These are phyloP conservation scores for Aspergillus incahuasiensis DNA, from an alignment of 495 filamentous ascomycete species.

Conservation along the genomic window DNA sequence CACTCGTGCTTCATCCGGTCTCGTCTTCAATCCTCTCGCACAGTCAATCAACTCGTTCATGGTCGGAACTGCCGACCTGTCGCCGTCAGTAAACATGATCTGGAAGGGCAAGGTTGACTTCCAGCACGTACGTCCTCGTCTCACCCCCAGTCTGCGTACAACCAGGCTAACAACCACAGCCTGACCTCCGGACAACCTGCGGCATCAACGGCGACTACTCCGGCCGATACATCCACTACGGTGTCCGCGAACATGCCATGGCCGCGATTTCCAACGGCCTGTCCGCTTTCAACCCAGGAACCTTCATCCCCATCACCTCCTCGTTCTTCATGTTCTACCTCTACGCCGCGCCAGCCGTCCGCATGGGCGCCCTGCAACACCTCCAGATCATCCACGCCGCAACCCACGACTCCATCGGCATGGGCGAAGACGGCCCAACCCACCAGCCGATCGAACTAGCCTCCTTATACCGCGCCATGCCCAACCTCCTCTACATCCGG, in stretches of 20 bases:
- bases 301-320: conserved; percentile 49
- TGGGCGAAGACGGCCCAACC: conserved; percentile 57
- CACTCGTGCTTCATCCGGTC: conserved; percentile 44
- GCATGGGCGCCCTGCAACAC: conserved; percentile 55
- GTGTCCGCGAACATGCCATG: conserved; percentile 54
- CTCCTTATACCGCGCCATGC: conserved; percentile 56
- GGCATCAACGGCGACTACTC: conserved; percentile 46
- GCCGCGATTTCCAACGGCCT: conserved; percentile 49
- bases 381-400: conserved; percentile 56
- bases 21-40: conserved; percentile 48
- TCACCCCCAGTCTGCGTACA: neutral
- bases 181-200: conserved; percentile 38
- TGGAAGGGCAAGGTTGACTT: conserved; percentile 53
- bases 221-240: conserved; percentile 51
- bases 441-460: conserved; percentile 58
- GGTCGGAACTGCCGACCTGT: conserved; percentile 56
- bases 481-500: conserved; percentile 55
- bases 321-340: conserved; percentile 62
- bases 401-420: conserved; percentile 57
- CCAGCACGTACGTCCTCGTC: conserved; percentile 36
- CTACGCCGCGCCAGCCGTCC: conserved; percentile 53
- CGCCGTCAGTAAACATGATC: conserved; percentile 53
- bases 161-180: conserved; percentile 22
- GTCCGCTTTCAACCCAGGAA: conserved; percentile 46
- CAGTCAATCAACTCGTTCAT: conserved; percentile 46